These are phyloP conservation scores for Thymus mandschuricus DNA, from an alignment of 257 asterid genomes.

Conservation along the genomic window DNA sequence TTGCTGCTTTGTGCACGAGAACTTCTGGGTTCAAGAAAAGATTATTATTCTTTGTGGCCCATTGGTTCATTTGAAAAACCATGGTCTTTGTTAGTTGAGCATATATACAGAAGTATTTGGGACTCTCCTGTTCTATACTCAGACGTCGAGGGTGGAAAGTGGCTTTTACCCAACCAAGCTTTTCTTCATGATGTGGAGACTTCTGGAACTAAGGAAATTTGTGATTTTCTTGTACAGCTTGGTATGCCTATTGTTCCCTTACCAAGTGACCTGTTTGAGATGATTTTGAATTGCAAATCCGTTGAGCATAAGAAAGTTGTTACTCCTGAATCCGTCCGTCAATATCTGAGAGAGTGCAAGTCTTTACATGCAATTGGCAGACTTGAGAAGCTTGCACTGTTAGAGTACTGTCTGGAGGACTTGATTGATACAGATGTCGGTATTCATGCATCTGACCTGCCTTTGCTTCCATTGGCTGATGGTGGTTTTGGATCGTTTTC, in stretches of 20 bases:
- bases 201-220: constrained; percentile 65
- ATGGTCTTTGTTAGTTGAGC: constrained; percentile 80
- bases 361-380: constrained; percentile 48
- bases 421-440: constrained; percentile 86
- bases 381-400: constrained; percentile 61
- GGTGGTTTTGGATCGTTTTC: constrained; percentile 79
- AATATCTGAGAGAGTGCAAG: constrained; percentile 58
- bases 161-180: constrained; percentile 83
- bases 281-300: constrained; percentile 63
- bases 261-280: constrained; percentile 66
- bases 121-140: constrained; percentile 75
- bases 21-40: constrained; percentile 60
- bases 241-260: constrained; percentile 88
- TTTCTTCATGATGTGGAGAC: constrained; percentile 67
- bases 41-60: constrained; percentile 88
- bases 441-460: constrained; percentile 54
- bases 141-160: constrained; percentile 69
- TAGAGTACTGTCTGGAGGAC: constrained; percentile 96
- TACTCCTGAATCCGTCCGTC: constrained; percentile 87
- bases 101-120: constrained; percentile 59
- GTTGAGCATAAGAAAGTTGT: constrained; percentile 61
- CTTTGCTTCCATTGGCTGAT: constrained; percentile 89
- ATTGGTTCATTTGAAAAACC: constrained; percentile 91
- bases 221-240: constrained; percentile 71
- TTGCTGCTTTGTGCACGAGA: constrained; percentile 64